These are phyloP conservation scores for Schizophyllum commune DNA, from an alignment of 1,284 basidiomycete genomes.

Conservation along the genomic window DNA sequence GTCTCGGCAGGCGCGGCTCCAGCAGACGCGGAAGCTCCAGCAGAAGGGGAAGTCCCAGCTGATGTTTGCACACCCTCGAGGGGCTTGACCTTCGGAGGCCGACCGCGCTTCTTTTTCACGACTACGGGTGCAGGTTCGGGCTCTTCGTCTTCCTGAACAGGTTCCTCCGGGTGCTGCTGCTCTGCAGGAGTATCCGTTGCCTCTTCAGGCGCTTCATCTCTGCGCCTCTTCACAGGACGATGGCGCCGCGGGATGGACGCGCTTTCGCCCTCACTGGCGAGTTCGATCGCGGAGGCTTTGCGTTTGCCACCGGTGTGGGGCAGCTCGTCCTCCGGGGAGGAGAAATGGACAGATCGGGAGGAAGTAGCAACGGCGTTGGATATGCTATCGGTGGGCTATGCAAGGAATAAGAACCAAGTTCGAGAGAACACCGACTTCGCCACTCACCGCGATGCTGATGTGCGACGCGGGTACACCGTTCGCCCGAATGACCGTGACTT, in stretches of 20 bases:
- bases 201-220: background rate
- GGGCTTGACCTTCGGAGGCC: too few relatives aligned
- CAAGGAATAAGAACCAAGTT: background rate
- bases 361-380: background rate
- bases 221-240: background rate
- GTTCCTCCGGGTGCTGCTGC: too few relatives aligned
- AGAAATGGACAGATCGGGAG: background rate
- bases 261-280: background rate
- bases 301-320: background rate
- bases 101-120: too few relatives aligned
- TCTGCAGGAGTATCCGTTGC: too few relatives aligned
- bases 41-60: too few relatives aligned
- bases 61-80: too few relatives aligned
- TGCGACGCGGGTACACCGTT: background rate
- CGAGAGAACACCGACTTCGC: background rate
- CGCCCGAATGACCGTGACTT: constrained; percentile 4
- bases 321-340: background rate
- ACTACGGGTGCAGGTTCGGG: too few relatives aligned
- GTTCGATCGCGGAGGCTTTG: background rate
- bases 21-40: too few relatives aligned
- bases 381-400: background rate
- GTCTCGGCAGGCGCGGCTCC: too few relatives aligned
- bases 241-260: background rate
- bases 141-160: too few relatives aligned
- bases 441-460: background rate